phyloP scores from a whole-genome alignment of 768 basidiomycete genomes.

The Tulasnella sp. region DNA sequence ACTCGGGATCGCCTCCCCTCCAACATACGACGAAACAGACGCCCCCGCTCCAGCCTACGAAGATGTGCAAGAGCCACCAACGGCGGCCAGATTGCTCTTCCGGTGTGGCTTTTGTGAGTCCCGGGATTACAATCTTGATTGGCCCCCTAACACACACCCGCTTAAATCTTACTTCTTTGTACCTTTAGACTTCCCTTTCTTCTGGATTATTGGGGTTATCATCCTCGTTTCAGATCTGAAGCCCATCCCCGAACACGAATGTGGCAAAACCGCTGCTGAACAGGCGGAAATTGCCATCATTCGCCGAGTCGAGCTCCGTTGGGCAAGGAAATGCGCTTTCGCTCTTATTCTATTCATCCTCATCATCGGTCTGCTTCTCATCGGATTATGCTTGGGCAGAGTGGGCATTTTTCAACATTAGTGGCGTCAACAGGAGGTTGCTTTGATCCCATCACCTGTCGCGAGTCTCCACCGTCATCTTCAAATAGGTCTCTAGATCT shows the following conservation, averaged over 20 bases:
- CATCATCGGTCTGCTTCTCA: neutral
- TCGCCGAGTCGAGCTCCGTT: constrained; percentile 13
- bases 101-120: constrained; percentile 16
- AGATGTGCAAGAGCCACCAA: constrained; percentile 12
- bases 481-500: too few species aligned
- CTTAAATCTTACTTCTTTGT: constrained; percentile 2
- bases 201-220: constrained; percentile 14
- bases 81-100: constrained; percentile 17
- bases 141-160: neutral
- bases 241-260: constrained; percentile 10
- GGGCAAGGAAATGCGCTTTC: constrained; percentile 12
- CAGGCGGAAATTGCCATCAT: constrained; percentile 16
- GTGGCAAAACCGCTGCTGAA: constrained; percentile 13
- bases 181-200: constrained; percentile 13
- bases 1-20: too few species aligned
- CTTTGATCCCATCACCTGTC: too few species aligned
- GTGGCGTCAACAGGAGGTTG: too few species aligned
- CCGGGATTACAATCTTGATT: neutral
- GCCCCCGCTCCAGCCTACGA: constrained; percentile 16
- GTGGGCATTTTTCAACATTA: constrained; percentile 7
- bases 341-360: constrained; percentile 9
- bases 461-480: too few species aligned
- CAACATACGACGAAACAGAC: constrained; percentile 7
- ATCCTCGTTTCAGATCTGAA: constrained; percentile 12
- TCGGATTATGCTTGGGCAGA: neutral